Conservation (phyloP, 164 flowering plant genomes). For the Aristolochia californica region DNA sequence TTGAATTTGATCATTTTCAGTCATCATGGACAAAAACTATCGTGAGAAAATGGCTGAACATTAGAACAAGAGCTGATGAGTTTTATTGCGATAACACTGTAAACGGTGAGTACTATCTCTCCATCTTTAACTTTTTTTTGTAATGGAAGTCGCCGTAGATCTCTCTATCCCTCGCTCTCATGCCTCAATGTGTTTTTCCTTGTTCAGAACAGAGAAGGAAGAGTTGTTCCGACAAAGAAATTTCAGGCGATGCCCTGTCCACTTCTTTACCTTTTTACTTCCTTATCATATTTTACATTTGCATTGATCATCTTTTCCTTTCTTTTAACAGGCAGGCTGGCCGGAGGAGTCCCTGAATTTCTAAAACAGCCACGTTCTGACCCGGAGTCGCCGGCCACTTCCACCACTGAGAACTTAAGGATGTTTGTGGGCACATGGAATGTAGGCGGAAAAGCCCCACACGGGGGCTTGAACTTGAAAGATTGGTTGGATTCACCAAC, state of each 20-base stretch:
- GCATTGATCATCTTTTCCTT: neutral
- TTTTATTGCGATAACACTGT: constrained; percentile 42
- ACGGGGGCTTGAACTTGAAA: constrained; percentile 40
- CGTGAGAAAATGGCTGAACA: constrained; percentile 61
- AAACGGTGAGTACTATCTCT: neutral
- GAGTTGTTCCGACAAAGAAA: constrained; percentile 50
- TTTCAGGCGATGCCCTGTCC: constrained; percentile 27
- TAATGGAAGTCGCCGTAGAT: neutral
- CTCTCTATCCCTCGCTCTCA: neutral
- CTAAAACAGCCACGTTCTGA: constrained; percentile 19
- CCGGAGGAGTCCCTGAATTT: constrained; percentile 21
- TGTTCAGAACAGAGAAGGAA: constrained; percentile 24
- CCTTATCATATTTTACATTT: neutral
- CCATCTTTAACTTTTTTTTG: neutral
- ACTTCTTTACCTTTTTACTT: neutral
- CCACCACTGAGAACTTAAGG: constrained; percentile 33
- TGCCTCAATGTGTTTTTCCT: neutral
- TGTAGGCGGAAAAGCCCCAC: constrained; percentile 77
- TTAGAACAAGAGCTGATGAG: constrained; percentile 41
- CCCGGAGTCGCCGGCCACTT: constrained; percentile 15
- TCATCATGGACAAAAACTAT: constrained; percentile 57
- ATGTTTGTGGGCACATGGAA: constrained; percentile 94
- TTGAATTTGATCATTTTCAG: constrained; percentile 15
- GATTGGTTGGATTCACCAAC: constrained; percentile 49
- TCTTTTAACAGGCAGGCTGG: constrained; percentile 12